phyloP scores from a whole-genome alignment of 257 asterid species.

The Ehretia macrophylla region DNA sequence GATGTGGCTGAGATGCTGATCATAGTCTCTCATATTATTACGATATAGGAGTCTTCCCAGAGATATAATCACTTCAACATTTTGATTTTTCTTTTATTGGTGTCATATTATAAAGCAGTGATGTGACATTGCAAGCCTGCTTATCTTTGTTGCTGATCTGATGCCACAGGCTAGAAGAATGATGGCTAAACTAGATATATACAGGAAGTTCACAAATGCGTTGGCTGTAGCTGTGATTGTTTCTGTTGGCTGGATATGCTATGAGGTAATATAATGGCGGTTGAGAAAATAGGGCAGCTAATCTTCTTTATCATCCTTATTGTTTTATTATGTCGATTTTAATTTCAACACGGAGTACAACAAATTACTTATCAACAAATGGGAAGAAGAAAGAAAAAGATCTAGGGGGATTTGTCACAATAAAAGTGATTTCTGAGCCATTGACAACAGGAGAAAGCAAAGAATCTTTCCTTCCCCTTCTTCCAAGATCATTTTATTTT shows the following conservation, averaged over 20 bases:
- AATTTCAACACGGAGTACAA: background rate
- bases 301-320: background rate
- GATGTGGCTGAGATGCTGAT: too few relatives aligned
- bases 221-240: constrained; percentile 77
- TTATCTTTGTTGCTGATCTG: constrained; percentile 3
- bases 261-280: constrained; percentile 55
- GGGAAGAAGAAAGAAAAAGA: background rate
- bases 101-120: background rate
- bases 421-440: background rate
- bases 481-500: background rate
- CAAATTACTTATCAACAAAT: background rate
- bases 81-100: too few relatives aligned
- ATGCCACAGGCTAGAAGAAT: constrained; percentile 68
- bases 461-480: background rate
- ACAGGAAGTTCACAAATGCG: constrained; percentile 92
- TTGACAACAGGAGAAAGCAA: too few relatives aligned
- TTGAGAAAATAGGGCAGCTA: background rate
- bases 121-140: background rate
- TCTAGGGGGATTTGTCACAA: too few relatives aligned
- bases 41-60: too few relatives aligned
- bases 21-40: too few relatives aligned
- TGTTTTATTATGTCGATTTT: background rate
- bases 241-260: constrained; percentile 93
- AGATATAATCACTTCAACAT: too few relatives aligned
- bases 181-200: constrained; percentile 79